phyloP scores from a whole-genome alignment of 257 asterid genomes.

The Thymus quinquecostatus region DNA sequence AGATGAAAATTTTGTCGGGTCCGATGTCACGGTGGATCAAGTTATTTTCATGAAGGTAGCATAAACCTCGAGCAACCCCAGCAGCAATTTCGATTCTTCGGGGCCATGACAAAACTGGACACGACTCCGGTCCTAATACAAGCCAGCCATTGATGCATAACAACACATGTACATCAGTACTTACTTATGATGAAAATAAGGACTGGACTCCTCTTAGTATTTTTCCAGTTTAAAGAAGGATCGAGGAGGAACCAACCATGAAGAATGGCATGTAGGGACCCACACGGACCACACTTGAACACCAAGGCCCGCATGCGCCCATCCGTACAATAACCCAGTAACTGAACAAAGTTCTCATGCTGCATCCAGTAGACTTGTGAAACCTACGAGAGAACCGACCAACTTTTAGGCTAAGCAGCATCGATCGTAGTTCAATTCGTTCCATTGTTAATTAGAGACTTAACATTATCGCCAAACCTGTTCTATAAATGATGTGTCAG shows the following conservation, averaged over 20 bases:
- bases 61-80: not conserved
- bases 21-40: not conserved
- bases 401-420: too few species aligned
- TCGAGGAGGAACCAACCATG: constrained; percentile 38
- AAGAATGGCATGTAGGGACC: constrained; percentile 22
- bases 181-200: too few species aligned
- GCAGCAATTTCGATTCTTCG: not conserved
- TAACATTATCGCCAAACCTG: constrained; percentile 1
- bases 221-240: too few species aligned
- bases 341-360: constrained; percentile 54
- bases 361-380: constrained; percentile 53
- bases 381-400: constrained; percentile 34
- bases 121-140: not conserved
- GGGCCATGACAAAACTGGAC: not conserved
- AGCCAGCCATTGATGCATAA: too few species aligned
- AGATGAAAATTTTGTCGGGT: not conserved
- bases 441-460: not conserved
- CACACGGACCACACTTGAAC: constrained; percentile 55
- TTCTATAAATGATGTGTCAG: not conserved
- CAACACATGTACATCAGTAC: too few species aligned
- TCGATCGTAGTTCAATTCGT: too few species aligned
- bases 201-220: too few species aligned
- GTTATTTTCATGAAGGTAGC: not conserved
- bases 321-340: constrained; percentile 56
- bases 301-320: constrained; percentile 52